These are phyloP conservation scores for Sequoiadendron giganteum DNA, from an alignment of 75 land plant species.

Conservation along the genomic window DNA sequence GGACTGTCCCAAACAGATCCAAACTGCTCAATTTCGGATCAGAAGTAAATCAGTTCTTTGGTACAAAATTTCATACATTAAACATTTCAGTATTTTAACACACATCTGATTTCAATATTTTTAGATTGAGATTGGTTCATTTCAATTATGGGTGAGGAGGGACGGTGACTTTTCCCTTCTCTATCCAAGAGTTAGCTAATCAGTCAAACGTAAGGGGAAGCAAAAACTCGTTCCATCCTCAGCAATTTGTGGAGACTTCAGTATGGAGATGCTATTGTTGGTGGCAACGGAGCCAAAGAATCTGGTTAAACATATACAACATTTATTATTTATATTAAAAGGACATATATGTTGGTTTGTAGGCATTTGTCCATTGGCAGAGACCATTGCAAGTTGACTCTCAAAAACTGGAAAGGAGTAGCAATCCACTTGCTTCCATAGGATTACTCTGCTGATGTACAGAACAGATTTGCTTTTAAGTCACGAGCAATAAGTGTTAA, in stretches of 20 bases:
- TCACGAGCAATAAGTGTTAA: no score
- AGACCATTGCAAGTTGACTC: background rate
- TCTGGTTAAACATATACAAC: background rate
- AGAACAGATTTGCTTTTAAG: background rate
- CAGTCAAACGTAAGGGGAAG: background rate
- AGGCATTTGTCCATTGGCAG: background rate
- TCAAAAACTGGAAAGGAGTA: background rate
- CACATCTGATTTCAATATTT: no score
- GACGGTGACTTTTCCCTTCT: background rate
- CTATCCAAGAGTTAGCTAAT: background rate
- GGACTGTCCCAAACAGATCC: no score
- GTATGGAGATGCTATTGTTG: background rate
- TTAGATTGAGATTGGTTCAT: no score
- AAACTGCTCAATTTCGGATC: no score
- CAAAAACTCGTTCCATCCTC: background rate
- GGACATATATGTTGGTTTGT: background rate
- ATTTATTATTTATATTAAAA: no score
- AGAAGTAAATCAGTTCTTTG: background rate
- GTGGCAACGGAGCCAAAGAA: background rate
- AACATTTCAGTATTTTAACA: no score
- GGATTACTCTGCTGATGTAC: background rate
- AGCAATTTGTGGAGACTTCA: background rate
- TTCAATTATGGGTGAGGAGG: background rate
- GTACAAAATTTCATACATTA: background rate
- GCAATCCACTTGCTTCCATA: background rate